These are phyloP conservation scores for Austroboletus eburneus DNA, from an alignment of 768 basidiomycete species.

Conservation along the genomic window DNA sequence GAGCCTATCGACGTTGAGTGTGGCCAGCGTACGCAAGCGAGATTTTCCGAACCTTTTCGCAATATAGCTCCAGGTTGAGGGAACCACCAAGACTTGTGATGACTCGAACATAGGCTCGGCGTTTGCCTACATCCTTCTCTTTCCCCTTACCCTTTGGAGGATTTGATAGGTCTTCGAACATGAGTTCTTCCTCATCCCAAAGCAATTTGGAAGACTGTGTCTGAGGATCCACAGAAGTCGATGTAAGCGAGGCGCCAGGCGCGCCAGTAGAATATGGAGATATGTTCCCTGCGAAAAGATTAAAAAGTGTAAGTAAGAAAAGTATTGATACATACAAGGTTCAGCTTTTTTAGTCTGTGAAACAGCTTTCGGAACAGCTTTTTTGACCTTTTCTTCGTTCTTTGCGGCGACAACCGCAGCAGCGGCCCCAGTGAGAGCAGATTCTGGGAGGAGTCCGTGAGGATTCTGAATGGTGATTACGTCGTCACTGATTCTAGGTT, in stretches of 20 bases:
- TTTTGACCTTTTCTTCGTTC: slow-evolving; percentile 32
- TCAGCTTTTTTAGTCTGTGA: slow-evolving; percentile 47
- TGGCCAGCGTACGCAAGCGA: background rate
- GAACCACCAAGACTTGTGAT: slow-evolving; percentile 90
- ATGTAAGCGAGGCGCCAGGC: slow-evolving; percentile 90
- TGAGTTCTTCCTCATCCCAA: slow-evolving; percentile 99
- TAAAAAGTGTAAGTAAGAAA: background rate
- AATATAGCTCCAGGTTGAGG: slow-evolving; percentile 79
- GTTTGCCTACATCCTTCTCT: slow-evolving; percentile 88
- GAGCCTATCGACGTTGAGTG: slow-evolving; percentile 55
- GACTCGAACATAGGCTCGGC: slow-evolving; percentile 93
- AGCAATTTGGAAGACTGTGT: slow-evolving; percentile 66
- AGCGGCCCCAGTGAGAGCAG: slow-evolving; percentile 35
- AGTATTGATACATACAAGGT: slow-evolving; percentile 52
- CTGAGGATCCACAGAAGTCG: slow-evolving; percentile 82
- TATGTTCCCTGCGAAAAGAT: slow-evolving; percentile 61
- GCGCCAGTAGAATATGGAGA: slow-evolving; percentile 90
- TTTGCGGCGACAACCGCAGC: slow-evolving; percentile 29
- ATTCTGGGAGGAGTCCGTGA: slow-evolving; percentile 65
- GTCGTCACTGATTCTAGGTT: slow-evolving; percentile 54
- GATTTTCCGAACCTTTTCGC: slow-evolving; percentile 63
- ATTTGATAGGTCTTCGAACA: slow-evolving; percentile 92
- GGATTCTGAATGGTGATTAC: slow-evolving; percentile 94
- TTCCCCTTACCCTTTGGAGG: slow-evolving; percentile 83
- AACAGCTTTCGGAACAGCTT: slow-evolving; percentile 29